Conservation (phyloP, 73 alveolate species). For the Durusdinium trenchii region DNA sequence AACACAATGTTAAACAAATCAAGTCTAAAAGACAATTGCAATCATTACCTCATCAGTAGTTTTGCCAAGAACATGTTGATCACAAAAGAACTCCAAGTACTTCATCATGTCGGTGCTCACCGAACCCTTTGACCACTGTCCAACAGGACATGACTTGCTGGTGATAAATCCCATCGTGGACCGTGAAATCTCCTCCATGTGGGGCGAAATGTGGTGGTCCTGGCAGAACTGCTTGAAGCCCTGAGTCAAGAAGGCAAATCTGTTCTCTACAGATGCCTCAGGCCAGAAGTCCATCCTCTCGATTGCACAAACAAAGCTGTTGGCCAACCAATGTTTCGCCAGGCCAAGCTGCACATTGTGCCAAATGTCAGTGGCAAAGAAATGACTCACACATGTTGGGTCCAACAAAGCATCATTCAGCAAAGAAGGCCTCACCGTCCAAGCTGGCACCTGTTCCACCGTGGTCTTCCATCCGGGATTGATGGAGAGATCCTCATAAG, state of each 20-base stretch:
- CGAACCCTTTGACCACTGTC: background rate
- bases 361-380: slow-evolving; percentile 19
- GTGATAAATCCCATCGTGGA: background rate
- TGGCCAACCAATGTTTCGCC: background rate
- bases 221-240: background rate
- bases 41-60: too few species aligned
- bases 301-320: background rate
- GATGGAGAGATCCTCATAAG: background rate
- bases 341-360: background rate
- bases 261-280: background rate
- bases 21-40: too few species aligned
- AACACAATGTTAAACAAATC: too few species aligned
- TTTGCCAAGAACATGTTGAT: background rate
- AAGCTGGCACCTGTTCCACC: background rate
- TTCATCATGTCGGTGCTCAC: background rate
- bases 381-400: background rate
- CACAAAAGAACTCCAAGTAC: background rate
- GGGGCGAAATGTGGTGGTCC: background rate
- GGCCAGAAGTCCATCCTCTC: background rate
- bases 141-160: background rate
- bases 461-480: background rate
- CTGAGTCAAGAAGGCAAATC: background rate
- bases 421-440: background rate
- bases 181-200: background rate
- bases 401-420: background rate